Evolutionary conservation across 371 early-diverging fungal genomes (phyloP), one percentile per base, ranked within the genome.

Genomic region (Dichotomocladium elegans): DNA sequence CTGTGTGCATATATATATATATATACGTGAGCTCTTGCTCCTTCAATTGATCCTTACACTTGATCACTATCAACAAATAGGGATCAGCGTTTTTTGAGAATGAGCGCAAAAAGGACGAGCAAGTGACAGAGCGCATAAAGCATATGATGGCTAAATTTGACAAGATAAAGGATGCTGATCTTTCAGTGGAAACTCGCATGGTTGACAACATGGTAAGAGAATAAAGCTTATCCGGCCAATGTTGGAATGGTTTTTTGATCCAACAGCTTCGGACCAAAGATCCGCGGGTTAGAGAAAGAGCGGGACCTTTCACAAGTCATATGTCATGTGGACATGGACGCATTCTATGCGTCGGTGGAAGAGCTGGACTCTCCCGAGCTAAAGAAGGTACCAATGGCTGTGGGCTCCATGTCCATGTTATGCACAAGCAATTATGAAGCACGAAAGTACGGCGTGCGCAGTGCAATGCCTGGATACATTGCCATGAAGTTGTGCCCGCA

Each of bases 261-360:
- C 28, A 37, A 15, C 21, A 46, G 10, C 19, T 24, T 17, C 8
- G n/a, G n/a, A 17, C 19, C 22, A 8, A 24, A 65, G 70, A 58
- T 80, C 10, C 42, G 55, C 12, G 66, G 64, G 19, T 41, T 81
- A 15, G 82, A 83, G 46, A 41, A 51, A 1, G 63, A 48, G 1
- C 44, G 85, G 9, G 80, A 84, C 45, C 48, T 81, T 24, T 60
- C 63, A 19, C 70, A 70, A 31, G 61, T 51, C 24, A 84, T 87
- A 21, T 80, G 81, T 24, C 84, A 85, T 66, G 68, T 89, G 29
- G 87, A 86, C 60, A 87, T 86, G 86, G 80, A 77, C 44, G 83
- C 89, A 1, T 90, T 86, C 43, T 90, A 86, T 60, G 88, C 88
- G 0, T 77, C 84, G 1, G 83, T 87, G 2, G 89, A 90, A 66